These are phyloP conservation scores for Colletotrichum sp. DNA, from an alignment of 2,329 filamentous ascomycete species.

Conservation along the genomic window DNA sequence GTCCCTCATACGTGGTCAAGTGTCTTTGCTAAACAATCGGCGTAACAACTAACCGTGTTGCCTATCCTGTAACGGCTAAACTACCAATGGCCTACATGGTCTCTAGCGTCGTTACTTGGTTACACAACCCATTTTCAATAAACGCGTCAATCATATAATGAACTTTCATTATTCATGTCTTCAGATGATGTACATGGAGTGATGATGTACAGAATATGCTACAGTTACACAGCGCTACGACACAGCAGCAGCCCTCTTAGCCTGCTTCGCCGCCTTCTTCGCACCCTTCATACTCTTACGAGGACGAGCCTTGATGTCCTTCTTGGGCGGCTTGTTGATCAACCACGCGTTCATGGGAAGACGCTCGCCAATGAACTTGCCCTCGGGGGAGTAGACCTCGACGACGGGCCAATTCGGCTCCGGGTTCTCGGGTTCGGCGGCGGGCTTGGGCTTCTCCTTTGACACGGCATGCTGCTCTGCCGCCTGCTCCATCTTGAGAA, in stretches of 20 bases:
- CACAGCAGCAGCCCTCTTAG: constrained; percentile 24
- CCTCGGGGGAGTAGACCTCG: constrained; percentile 85
- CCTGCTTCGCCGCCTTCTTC: constrained; percentile 56
- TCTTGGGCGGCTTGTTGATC: constrained; percentile 58
- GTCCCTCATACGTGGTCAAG: neutral
- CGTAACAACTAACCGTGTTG: neutral
- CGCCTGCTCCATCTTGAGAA: constrained; percentile 17
- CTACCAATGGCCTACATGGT: accelerated
- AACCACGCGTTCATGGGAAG: constrained; percentile 75
- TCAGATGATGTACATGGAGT: neutral
- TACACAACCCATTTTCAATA: neutral
- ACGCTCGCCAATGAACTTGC: constrained; percentile 75
- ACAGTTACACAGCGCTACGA: neutral
- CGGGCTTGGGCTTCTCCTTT: constrained; percentile 18
- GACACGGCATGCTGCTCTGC: constrained; percentile 20
- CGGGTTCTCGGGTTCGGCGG: neutral
- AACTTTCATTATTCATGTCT: neutral
- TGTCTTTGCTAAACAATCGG: neutral
- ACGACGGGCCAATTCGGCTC: constrained; percentile 67
- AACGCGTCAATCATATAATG: neutral
- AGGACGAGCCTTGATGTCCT: constrained; percentile 60
- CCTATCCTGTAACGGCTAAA: neutral
- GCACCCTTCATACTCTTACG: constrained; percentile 72
- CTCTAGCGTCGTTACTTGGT: neutral
- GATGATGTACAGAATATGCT: neutral